Evolutionary conservation across 2,329 filamentous ascomycete genomes (phyloP), one percentile per base, ranked within the genome.

Genomic region (Cercospora berteroae): DNA sequence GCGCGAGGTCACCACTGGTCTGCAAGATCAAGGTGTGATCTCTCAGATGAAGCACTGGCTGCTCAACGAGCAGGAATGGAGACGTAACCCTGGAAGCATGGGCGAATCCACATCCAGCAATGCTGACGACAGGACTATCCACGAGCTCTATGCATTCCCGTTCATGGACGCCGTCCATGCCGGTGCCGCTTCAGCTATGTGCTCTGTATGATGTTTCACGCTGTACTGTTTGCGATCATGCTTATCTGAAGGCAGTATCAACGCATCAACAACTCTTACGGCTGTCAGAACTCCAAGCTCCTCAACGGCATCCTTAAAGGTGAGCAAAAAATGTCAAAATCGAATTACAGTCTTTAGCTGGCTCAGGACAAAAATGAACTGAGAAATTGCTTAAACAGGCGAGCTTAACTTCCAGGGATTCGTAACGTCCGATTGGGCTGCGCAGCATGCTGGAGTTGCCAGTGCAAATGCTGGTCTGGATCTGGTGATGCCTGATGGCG

Each of bases 371-470:
- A 12, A 5, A 36, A 36, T 36, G 16, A 36, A 36, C 33, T 36
- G 33, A 36, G 16, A 5, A 39, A 39, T 31, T 2, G 29, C 29
- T 31, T 92, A 12, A 92, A 92, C 27, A 73, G 88, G 89, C 44
- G 90, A 92, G 77, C 82, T 92, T 44, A 88, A 87, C 0, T 92
- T 92, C 69, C 88, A 90, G 72, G 90, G 90, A 74, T 88, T 79
- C 71, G 85, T 91, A 31, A 87, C 90, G 82, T 68, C 62, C 1
- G 89, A 92, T 75, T 92, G 89, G 88, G 76, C 85, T 29, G 86
- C 86, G 0, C 87, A 89, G 63, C 82, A 87, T 63, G 83, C 84
- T 0, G 87, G 87, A 1, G 85, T 89, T 0, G 83, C 81, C 0
- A 86, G 85, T 23, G 85, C 87, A 0, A 78, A 89, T 52, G 83